Evolutionary conservation across 1,284 basidiomycete species (phyloP).

Genomic region (Coniophora puteana): DNA sequence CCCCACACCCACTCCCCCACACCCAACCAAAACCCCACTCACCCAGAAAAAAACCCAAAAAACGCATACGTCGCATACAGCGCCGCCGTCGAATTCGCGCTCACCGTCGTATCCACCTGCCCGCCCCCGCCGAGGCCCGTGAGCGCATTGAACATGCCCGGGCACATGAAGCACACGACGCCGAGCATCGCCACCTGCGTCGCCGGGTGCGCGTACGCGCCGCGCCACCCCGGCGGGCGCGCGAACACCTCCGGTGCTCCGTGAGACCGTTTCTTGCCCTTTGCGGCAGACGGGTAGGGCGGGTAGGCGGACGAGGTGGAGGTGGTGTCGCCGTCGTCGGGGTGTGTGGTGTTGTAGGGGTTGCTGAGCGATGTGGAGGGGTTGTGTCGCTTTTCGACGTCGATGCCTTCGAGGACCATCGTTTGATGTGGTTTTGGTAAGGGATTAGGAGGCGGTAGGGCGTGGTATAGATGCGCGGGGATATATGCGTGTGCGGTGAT

Average conservation of each 20-base stretch:
- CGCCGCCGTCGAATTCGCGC: conserved; percentile 34
- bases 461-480: no score
- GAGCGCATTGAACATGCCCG: conserved; percentile 30
- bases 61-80: conserved; percentile 46
- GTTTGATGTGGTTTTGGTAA: no score
- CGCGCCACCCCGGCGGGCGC: conserved; percentile 26
- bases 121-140: conserved; percentile 38
- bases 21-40: conserved; percentile 5
- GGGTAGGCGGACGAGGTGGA: conserved; percentile 8
- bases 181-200: conserved; percentile 32
- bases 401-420: no score
- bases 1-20: no score
- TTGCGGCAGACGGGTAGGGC: conserved; percentile 11
- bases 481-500: no score
- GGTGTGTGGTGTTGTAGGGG: no score
- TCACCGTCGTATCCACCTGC: conserved; percentile 27
- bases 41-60: conserved; percentile 45
- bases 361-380: no score
- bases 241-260: conserved; percentile 18
- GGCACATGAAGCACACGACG: conserved; percentile 39
- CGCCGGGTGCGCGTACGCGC: conserved; percentile 32
- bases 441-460: no score
- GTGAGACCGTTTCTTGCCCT: conserved; percentile 11
- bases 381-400: no score
- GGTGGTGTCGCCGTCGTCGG: no score